These are phyloP conservation scores for Rhodotorula kratochvilovae DNA, from an alignment of 768 basidiomycete genomes.

Conservation along the genomic window DNA sequence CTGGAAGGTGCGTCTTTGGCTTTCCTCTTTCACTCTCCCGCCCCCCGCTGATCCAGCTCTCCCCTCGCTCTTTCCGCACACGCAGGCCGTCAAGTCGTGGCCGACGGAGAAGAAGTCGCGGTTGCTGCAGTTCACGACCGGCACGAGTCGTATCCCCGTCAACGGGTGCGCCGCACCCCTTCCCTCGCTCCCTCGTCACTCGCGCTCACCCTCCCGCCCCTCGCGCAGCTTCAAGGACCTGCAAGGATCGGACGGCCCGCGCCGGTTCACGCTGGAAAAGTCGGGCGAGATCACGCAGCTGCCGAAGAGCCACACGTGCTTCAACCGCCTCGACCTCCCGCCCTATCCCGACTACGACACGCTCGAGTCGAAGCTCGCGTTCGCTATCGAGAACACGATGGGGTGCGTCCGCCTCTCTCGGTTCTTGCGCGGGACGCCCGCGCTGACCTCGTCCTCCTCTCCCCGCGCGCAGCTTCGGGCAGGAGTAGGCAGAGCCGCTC, in stretches of 20 bases:
- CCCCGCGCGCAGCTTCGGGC: too few species aligned
- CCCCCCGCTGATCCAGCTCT: too few species aligned
- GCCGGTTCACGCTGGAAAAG: slow-evolving; percentile 98
- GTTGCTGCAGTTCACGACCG: slow-evolving; percentile 86
- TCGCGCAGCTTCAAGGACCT: slow-evolving; percentile 72
- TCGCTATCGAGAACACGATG: slow-evolving; percentile 68
- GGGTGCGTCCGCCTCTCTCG: slow-evolving; percentile 17
- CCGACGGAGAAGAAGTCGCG: slow-evolving; percentile 97
- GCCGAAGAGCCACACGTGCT: slow-evolving; percentile 97
- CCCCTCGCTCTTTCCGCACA: not conserved
- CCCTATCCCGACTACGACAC: slow-evolving; percentile 71
- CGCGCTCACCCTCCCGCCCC: too few species aligned
- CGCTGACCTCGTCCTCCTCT: not conserved
- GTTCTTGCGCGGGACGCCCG: too few species aligned
- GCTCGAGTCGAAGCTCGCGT: slow-evolving; percentile 75
- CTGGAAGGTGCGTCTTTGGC: slow-evolving; percentile 71
- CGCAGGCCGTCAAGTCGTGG: slow-evolving; percentile 72
- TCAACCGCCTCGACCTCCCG: slow-evolving; percentile 94
- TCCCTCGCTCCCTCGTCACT: not conserved
- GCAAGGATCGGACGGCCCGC: slow-evolving; percentile 93
- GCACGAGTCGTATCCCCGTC: slow-evolving; percentile 68
- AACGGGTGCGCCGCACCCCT: slow-evolving; percentile 56
- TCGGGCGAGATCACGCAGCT: slow-evolving; percentile 89
- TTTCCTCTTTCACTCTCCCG: too few species aligned
- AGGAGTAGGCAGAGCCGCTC: too few species aligned